A percentile compares a stretch with the other conserved stretches of the same genome.
These are phyloP conservation scores for Penicillium paxilli DNA, from an alignment of 495 filamentous ascomycete species.

Conservation along the genomic window DNA sequence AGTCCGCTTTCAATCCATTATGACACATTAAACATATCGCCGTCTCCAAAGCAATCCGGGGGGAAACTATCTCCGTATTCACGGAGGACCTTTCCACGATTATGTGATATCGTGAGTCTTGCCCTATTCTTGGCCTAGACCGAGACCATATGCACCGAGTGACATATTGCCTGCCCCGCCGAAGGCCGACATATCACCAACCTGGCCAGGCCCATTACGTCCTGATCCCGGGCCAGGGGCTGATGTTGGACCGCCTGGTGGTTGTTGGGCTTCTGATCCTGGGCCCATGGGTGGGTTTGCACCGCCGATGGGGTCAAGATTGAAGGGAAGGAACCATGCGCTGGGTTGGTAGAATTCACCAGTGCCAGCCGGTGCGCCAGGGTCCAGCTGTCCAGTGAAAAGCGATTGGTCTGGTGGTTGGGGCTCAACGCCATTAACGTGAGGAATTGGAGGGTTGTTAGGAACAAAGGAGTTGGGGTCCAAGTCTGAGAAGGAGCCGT, in stretches of 20 bases:
- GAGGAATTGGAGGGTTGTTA: slow-evolving; percentile 26
- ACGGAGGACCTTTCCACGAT: no score
- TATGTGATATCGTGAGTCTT: slow-evolving; percentile 12
- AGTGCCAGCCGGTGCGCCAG: slow-evolving; percentile 39
- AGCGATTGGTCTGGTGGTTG: slow-evolving; percentile 26
- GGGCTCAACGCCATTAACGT: slow-evolving; percentile 26
- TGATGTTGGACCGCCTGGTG: slow-evolving; percentile 32
- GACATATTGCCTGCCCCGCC: slow-evolving; percentile 24
- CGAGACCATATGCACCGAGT: slow-evolving; percentile 32
- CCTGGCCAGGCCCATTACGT: neutral
- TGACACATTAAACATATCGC: slow-evolving; percentile 15
- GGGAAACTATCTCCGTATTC: no score
- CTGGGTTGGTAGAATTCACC: slow-evolving; percentile 56
- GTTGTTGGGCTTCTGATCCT: neutral
- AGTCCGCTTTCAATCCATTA: slow-evolving; percentile 6
- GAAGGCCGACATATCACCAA: slow-evolving; percentile 26
- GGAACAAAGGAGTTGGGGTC: slow-evolving; percentile 47
- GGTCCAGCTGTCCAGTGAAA: slow-evolving; percentile 40
- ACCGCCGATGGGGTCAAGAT: slow-evolving; percentile 64
- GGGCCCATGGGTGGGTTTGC: slow-evolving; percentile 10
- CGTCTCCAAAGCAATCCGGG: slow-evolving; percentile 11
- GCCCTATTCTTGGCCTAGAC: slow-evolving; percentile 22
- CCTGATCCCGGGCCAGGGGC: neutral
- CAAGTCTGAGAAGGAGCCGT: slow-evolving; percentile 70
- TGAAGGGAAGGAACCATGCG: slow-evolving; percentile 96